Evolutionary conservation across 2,329 filamentous ascomycete genomes (phyloP).

Genomic region (Colletotrichum sp.): DNA sequence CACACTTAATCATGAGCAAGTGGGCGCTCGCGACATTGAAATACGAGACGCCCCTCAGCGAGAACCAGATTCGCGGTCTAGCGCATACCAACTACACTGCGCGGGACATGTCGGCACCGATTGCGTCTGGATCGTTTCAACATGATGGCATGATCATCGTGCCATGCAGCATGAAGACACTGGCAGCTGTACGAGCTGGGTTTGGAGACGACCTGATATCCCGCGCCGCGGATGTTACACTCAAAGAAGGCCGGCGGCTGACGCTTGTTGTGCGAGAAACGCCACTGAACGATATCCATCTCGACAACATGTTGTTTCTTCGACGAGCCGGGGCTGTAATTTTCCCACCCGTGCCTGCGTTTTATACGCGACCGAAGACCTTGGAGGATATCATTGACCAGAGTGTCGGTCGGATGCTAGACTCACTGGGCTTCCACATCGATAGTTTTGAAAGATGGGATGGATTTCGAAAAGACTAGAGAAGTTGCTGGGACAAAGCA

Average conservation of each 20-base stretch:
- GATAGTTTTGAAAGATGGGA: conserved; percentile 44
- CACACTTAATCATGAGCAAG: conserved; percentile 51
- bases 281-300: conserved; percentile 51
- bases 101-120: conserved; percentile 49
- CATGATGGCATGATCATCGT: conserved; percentile 52
- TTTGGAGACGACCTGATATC: conserved; percentile 51
- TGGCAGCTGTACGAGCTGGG: conserved; percentile 45
- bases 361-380: conserved; percentile 43
- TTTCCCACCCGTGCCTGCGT: conserved; percentile 48
- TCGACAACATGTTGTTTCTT: conserved; percentile 48
- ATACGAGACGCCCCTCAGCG: conserved; percentile 36
- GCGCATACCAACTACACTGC: conserved; percentile 26
- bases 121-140: conserved; percentile 49
- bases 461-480: conserved; percentile 23
- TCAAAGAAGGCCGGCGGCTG: conserved; percentile 48
- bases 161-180: conserved; percentile 54
- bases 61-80: neutral
- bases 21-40: conserved; percentile 53
- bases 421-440: conserved; percentile 47
- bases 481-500: neutral
- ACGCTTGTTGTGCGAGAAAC: conserved; percentile 48
- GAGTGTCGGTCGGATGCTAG: conserved; percentile 50
- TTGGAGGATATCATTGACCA: conserved; percentile 49
- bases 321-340: conserved; percentile 43
- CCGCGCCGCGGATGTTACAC: conserved; percentile 48